Base-by-base conservation (phyloP, 2,329 filamentous ascomycete species). In the Bertia moriformis region DNA sequence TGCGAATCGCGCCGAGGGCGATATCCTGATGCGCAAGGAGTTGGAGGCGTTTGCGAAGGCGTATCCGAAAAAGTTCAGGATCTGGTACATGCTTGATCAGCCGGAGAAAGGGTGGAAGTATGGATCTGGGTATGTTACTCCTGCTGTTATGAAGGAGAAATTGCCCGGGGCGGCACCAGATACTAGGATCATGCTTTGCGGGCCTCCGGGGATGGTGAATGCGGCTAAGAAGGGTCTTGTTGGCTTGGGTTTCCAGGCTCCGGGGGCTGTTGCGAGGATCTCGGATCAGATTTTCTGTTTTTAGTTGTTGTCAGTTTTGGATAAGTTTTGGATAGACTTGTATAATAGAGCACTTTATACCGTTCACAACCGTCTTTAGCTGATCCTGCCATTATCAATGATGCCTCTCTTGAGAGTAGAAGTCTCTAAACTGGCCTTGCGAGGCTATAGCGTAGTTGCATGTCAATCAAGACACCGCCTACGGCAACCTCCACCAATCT, bases 171-270 rank as follows among this genome's bases (percentile, higher is more conserved):
- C 71, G 0, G 56, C 54, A 0, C 35, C 48, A 0, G 65, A 70
- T 13, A 60, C 61, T 2, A 77, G 72, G 50, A 50, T 73, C 4
- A 57, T 76, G 58, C 53, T 78, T 1, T 79, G 74, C 45, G 75
- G 75, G 0, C 74, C 75, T 0, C 73, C 73, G 0, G 66, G 65
- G 0, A 73, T 79, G 71, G 56, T 78, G 2, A 66, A 66, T 35
- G 71, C 69, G 0, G 61, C 65, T 13, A 78, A 74, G 57, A 68
- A 63, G 47, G 56, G 54, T 4, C 49, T 74, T 43, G 56, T 54
- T 0, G 55, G 55, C 7, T 41, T 76, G 24, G 72, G 71, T 0
- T 76, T 67, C 43, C 54, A 67, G 43, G 56, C 61, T 40, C 66
- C 71, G 0, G 64, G 66, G 0, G 56, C 65, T 1, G 56, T 66